Conservation (phyloP, 495 filamentous ascomycete genomes). For the Penicillium robsamsonii region DNA sequence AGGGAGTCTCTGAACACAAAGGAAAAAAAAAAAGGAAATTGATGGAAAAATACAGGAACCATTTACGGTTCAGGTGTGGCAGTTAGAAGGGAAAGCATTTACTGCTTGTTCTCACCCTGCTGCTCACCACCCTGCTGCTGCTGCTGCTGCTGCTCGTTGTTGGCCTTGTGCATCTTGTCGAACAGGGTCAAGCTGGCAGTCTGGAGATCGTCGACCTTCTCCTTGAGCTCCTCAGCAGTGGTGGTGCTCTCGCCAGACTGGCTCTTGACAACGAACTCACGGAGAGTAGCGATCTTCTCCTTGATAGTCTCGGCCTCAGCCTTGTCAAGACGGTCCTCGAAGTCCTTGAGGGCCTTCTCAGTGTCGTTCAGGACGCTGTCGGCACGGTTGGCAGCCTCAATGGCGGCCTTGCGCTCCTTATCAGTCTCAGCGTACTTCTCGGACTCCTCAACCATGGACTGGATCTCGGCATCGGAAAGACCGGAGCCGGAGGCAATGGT, state of each 20-base stretch:
- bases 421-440: conserved; percentile 94
- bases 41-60: conserved; percentile 31
- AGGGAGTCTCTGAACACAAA: conserved; percentile 30
- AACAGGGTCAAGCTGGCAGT: conserved; percentile 93
- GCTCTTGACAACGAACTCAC: conserved; percentile 91
- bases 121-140: conserved; percentile 53
- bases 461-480: conserved; percentile 91
- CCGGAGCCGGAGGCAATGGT: conserved; percentile 98
- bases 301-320: conserved; percentile 84
- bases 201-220: conserved; percentile 97
- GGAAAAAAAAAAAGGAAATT: conserved; percentile 21
- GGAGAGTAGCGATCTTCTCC: conserved; percentile 87
- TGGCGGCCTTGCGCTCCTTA: conserved; percentile 94
- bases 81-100: conserved; percentile 33
- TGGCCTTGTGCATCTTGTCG: conserved; percentile 99
- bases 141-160: conserved; percentile 64
- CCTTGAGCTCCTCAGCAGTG: conserved; percentile 89
- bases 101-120: conserved; percentile 81
- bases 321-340: conserved; percentile 95
- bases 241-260: conserved; percentile 85
- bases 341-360: conserved; percentile 97
- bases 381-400: conserved; percentile 93
- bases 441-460: conserved; percentile 94
- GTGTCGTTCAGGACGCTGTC: conserved; percentile 97
- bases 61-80: conserved; percentile 9